Evolutionary conservation across 164 flowering plant species (phyloP).

Genomic region (Echeveria elegans): DNA sequence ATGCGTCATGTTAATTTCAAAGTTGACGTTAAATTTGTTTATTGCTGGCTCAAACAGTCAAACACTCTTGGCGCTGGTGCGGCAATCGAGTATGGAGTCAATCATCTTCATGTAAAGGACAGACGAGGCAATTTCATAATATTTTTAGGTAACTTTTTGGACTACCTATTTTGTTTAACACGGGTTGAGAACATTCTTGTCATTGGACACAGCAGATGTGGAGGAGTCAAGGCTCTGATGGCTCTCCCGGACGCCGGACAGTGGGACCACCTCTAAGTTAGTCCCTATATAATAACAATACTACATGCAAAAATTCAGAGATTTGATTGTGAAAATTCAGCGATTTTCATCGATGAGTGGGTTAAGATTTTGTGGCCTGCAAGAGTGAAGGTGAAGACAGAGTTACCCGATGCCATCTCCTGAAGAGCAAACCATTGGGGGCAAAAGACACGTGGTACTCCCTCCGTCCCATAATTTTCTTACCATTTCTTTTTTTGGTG

Average conservation of each 20-base stretch:
- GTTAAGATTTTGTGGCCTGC: slow-evolving; percentile 68
- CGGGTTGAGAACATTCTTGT: slow-evolving; percentile 90
- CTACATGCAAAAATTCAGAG: neutral
- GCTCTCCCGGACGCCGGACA: slow-evolving; percentile 62
- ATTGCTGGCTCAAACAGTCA: slow-evolving; percentile 21
- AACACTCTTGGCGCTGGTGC: slow-evolving; percentile 57
- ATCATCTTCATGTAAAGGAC: slow-evolving; percentile 41
- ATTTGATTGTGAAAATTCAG: neutral
- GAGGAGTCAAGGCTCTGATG: slow-evolving; percentile 96
- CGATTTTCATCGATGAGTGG: slow-evolving; percentile 75
- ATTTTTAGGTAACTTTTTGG: neutral
- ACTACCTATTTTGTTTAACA: neutral
- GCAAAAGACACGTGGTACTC: slow-evolving; percentile 71
- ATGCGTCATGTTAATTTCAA: neutral
- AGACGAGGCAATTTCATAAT: neutral
- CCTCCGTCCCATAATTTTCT: no score
- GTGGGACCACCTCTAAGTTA: slow-evolving; percentile 67
- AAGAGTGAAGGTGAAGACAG: slow-evolving; percentile 45
- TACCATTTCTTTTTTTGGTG: no score
- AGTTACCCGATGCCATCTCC: slow-evolving; percentile 16
- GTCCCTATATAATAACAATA: slow-evolving; percentile 4
- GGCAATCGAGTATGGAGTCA: slow-evolving; percentile 66
- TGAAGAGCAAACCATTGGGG: slow-evolving; percentile 43
- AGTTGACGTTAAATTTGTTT: no score
- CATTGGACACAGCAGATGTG: slow-evolving; percentile 88